These are phyloP conservation scores for Lentinula boryana DNA, from an alignment of 768 basidiomycete species.

Conservation along the genomic window DNA sequence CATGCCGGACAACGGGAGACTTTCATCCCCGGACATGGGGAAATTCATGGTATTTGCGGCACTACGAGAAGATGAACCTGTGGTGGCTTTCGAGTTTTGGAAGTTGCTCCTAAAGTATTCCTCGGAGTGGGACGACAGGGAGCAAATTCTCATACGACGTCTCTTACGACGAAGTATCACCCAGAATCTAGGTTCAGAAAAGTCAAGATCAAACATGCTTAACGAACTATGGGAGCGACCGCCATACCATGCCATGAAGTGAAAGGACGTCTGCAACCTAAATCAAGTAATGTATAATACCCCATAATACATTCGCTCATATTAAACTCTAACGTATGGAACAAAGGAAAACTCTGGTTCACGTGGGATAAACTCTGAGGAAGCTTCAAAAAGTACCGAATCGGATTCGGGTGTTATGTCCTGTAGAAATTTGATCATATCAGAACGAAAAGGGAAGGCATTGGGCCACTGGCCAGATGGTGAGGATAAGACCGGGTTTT, in stretches of 20 bases:
- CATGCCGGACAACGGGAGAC: constrained; percentile 25
- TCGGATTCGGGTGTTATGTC: constrained; percentile 1
- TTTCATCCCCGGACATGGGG: constrained; percentile 42
- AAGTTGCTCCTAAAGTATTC: constrained; percentile 33
- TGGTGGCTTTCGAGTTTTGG: constrained; percentile 61
- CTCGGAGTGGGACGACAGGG: constrained; percentile 41
- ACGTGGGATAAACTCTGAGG: constrained; percentile 12
- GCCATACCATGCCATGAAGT: not conserved
- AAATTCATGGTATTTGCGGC: constrained; percentile 44
- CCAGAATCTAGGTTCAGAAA: not conserved
- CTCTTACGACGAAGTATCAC: constrained; percentile 29
- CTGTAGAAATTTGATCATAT: not conserved
- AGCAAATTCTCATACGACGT: constrained; percentile 37
- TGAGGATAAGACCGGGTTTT: constrained; percentile 30
- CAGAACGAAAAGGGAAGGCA: constrained; percentile 16
- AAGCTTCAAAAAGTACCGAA: constrained; percentile 5
- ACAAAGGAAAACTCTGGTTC: constrained; percentile 3
- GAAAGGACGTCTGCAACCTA: not conserved
- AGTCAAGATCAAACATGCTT: not conserved
- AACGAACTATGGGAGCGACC: constrained; percentile 1
- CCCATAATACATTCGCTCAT: not conserved
- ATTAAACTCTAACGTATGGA: constrained; percentile 1
- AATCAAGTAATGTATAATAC: not conserved
- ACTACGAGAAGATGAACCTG: constrained; percentile 41
- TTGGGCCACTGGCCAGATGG: constrained; percentile 21